A percentile compares a stretch with the other conserved stretches of the same genome.
phyloP scores from a whole-genome alignment of 176 grass and related monocot genomes.

The Typha latifolia region DNA sequence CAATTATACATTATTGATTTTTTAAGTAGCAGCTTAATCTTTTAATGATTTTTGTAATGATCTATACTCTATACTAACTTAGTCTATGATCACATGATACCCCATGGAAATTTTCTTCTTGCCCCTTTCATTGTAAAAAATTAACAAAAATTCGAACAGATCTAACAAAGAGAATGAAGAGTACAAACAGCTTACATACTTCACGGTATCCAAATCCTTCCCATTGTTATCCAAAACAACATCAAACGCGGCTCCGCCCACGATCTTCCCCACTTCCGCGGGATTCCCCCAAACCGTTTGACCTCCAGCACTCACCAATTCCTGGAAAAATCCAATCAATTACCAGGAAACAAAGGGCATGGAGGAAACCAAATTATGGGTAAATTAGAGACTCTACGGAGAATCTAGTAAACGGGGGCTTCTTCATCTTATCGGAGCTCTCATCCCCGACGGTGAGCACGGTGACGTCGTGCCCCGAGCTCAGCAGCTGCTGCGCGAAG shows the following conservation, averaged over 20 bases:
- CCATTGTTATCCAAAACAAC: slow-evolving; percentile 90
- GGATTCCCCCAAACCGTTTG: slow-evolving; percentile 70
- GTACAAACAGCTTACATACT: slow-evolving; percentile 24
- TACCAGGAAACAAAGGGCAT: background rate
- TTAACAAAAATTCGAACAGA: background rate
- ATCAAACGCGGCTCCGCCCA: slow-evolving; percentile 47
- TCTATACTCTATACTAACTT: too few relatives aligned
- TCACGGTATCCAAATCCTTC: slow-evolving; percentile 85
- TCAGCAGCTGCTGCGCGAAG: slow-evolving; percentile 60
- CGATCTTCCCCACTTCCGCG: slow-evolving; percentile 34
- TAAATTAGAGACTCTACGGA: slow-evolving; percentile 27
- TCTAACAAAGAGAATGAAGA: background rate
- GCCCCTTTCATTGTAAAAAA: too few relatives aligned
- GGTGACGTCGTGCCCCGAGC: slow-evolving; percentile 59
- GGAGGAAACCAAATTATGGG: background rate
- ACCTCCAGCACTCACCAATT: slow-evolving; percentile 61
- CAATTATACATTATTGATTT: too few relatives aligned
- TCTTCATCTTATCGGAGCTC: slow-evolving; percentile 91
- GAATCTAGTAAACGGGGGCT: slow-evolving; percentile 78
- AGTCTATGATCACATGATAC: too few relatives aligned
- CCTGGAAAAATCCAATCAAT: slow-evolving; percentile 25
- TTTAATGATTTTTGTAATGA: too few relatives aligned
- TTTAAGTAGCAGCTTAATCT: too few relatives aligned
- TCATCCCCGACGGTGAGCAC: slow-evolving; percentile 86
- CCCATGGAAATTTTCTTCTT: too few relatives aligned